These are phyloP conservation scores for Phlebopus sp. DNA, from an alignment of 1,284 basidiomycete species.

Conservation along the genomic window DNA sequence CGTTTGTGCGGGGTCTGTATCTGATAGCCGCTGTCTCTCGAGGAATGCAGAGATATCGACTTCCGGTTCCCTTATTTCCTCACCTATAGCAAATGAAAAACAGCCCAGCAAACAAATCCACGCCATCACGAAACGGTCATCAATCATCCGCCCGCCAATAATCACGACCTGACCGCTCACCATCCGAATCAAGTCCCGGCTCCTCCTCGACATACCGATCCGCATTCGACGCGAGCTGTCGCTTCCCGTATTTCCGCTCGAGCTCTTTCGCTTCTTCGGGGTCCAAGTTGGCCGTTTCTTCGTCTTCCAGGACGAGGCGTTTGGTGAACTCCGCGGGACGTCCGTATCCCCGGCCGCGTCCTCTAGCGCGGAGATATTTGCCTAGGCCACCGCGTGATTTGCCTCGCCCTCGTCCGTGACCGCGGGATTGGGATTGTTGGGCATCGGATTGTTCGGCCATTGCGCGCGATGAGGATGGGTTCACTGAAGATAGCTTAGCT, in stretches of 20 bases:
- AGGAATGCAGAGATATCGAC: slow-evolving; percentile 68
- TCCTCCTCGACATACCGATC: slow-evolving; percentile 70
- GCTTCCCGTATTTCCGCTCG: slow-evolving; percentile 48
- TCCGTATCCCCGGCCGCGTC: slow-evolving; percentile 54
- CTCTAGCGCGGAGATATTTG: slow-evolving; percentile 68
- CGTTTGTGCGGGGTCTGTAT: slow-evolving; percentile 12
- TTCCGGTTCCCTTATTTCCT: slow-evolving; percentile 67
- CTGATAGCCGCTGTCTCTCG: slow-evolving; percentile 54
- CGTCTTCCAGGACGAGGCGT: slow-evolving; percentile 59
- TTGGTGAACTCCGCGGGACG: slow-evolving; percentile 61
- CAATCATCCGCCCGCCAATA: neutral
- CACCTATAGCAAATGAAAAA: slow-evolving; percentile 41
- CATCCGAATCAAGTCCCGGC: slow-evolving; percentile 64
- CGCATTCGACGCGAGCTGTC: slow-evolving; percentile 62
- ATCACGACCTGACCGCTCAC: slow-evolving; percentile 29
- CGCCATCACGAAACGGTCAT: neutral
- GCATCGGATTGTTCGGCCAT: slow-evolving; percentile 21
- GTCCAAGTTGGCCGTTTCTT: slow-evolving; percentile 38
- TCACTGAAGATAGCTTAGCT: no score
- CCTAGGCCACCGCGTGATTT: slow-evolving; percentile 67
- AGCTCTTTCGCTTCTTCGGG: slow-evolving; percentile 50
- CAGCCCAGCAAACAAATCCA: neutral
- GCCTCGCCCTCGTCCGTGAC: slow-evolving; percentile 46
- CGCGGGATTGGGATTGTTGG: slow-evolving; percentile 14
- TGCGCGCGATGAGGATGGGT: no score